Conservation (phyloP, 179 eudicot species). For the Heliamphora pulchella region DNA sequence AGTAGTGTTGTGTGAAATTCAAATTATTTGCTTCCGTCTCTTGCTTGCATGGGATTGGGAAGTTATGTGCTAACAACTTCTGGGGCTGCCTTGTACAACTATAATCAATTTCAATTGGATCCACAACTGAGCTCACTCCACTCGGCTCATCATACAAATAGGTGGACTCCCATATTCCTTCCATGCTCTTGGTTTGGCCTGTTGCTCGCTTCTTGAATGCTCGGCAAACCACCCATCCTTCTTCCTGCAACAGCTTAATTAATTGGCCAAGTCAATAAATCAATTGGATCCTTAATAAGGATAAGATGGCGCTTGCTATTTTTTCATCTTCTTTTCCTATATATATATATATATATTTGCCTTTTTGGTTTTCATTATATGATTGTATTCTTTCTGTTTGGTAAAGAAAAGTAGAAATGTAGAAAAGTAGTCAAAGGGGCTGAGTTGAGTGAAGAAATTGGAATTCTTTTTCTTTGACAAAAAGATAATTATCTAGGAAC, state of each 20-base stretch:
- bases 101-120: background rate
- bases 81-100: too few relatives aligned
- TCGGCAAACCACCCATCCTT: conserved; percentile 97
- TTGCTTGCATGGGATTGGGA: conserved; percentile 57
- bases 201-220: conserved; percentile 75
- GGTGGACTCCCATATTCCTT: conserved; percentile 47
- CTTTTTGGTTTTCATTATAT: too few relatives aligned
- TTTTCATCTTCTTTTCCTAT: too few relatives aligned
- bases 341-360: too few relatives aligned
- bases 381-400: conserved; percentile 3
- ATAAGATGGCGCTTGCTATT: too few relatives aligned
- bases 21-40: conserved; percentile 41
- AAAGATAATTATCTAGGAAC: background rate
- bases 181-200: conserved; percentile 46
- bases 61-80: conserved; percentile 18
- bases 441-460: conserved; percentile 7
- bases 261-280: background rate
- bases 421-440: conserved; percentile 6
- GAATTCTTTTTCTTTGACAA: background rate
- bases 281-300: too few relatives aligned
- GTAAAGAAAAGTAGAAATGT: conserved; percentile 13
- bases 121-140: conserved; percentile 33
- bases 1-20: conserved; percentile 25
- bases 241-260: conserved; percentile 46
- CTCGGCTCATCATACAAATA: conserved; percentile 45